Percentiles rank a stretch among this genome's conserved stretches.
These are phyloP conservation scores for Fibroporia radiculosa DNA, from an alignment of 768 basidiomycete genomes.

Conservation along the genomic window DNA sequence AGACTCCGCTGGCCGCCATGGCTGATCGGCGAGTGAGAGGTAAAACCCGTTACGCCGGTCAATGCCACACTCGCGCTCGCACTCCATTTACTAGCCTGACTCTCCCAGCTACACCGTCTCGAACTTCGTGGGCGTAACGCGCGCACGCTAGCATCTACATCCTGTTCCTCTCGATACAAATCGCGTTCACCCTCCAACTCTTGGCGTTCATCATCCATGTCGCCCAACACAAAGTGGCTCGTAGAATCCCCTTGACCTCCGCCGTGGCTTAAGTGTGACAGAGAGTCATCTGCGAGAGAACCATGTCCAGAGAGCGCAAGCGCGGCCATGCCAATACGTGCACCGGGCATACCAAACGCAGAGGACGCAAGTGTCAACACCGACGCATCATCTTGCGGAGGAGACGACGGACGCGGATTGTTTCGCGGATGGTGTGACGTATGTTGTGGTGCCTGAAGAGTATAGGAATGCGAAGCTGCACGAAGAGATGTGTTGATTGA, in stretches of 20 bases:
- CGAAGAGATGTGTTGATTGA: slow-evolving; percentile 12
- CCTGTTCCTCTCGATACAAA: slow-evolving; percentile 29
- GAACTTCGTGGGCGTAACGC: slow-evolving; percentile 86
- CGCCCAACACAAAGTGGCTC: slow-evolving; percentile 55
- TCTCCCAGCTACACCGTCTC: slow-evolving; percentile 87
- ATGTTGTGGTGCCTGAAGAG: slow-evolving; percentile 81
- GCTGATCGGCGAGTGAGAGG: slow-evolving; percentile 8
- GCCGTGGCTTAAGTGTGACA: slow-evolving; percentile 57
- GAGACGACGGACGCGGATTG: slow-evolving; percentile 89
- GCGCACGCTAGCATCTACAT: slow-evolving; percentile 81
- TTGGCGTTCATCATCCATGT: slow-evolving; percentile 27
- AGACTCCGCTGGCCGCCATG: slow-evolving; percentile 33
- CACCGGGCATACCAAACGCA: slow-evolving; percentile 70
- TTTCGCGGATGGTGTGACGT: slow-evolving; percentile 91
- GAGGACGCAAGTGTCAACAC: slow-evolving; percentile 90
- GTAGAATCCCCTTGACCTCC: slow-evolving; percentile 53
- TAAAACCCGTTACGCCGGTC: slow-evolving; percentile 31
- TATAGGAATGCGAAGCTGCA: slow-evolving; percentile 19
- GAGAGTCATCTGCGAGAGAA: slow-evolving; percentile 44
- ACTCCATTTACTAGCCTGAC: slow-evolving; percentile 84
- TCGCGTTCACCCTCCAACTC: background rate
- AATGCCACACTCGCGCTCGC: slow-evolving; percentile 50
- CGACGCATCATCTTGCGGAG: slow-evolving; percentile 88
- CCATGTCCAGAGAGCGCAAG: slow-evolving; percentile 15
- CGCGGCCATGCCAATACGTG: slow-evolving; percentile 33